These are phyloP conservation scores for Paralagenidium karlingii DNA, from an alignment of 352 stramenopile genomes.

Conservation along the genomic window DNA sequence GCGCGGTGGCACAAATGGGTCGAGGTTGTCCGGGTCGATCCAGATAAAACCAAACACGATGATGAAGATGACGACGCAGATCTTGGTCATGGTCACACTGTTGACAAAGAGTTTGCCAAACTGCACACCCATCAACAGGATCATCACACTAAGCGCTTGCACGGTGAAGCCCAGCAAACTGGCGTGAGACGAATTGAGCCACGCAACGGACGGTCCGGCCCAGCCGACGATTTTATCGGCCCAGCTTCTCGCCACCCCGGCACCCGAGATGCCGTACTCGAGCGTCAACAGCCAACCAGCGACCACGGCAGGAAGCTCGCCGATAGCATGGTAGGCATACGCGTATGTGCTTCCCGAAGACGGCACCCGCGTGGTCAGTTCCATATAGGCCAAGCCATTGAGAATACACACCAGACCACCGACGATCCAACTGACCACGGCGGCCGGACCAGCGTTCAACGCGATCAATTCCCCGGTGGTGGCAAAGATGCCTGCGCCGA, in stretches of 20 bases:
- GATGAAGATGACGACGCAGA: slow-evolving; percentile 50
- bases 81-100: slow-evolving; percentile 25
- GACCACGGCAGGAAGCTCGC: slow-evolving; percentile 56
- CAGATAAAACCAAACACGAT: slow-evolving; percentile 36
- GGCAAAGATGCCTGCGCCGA: slow-evolving; percentile 47
- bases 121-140: slow-evolving; percentile 27
- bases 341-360: slow-evolving; percentile 50
- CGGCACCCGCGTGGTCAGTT: slow-evolving; percentile 34
- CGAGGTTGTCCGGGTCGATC: slow-evolving; percentile 31
- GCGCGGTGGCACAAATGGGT: slow-evolving; percentile 24
- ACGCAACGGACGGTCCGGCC: slow-evolving; percentile 1
- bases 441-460: slow-evolving; percentile 18
- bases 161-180: slow-evolving; percentile 16
- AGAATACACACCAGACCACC: slow-evolving; percentile 20
- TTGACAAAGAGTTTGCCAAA: slow-evolving; percentile 37
- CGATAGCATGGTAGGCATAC: slow-evolving; percentile 54
- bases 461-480: slow-evolving; percentile 16
- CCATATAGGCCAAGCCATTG: slow-evolving; percentile 36
- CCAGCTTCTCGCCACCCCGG: slow-evolving; percentile 61
- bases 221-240: slow-evolving; percentile 43
- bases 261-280: slow-evolving; percentile 47
- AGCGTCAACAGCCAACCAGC: slow-evolving; percentile 34
- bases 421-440: slow-evolving; percentile 21
- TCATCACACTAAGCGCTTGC: slow-evolving; percentile 12
- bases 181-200: slow-evolving; percentile 8